These are phyloP conservation scores for Paulownia fortunei DNA, from an alignment of 257 asterid genomes.

Conservation along the genomic window DNA sequence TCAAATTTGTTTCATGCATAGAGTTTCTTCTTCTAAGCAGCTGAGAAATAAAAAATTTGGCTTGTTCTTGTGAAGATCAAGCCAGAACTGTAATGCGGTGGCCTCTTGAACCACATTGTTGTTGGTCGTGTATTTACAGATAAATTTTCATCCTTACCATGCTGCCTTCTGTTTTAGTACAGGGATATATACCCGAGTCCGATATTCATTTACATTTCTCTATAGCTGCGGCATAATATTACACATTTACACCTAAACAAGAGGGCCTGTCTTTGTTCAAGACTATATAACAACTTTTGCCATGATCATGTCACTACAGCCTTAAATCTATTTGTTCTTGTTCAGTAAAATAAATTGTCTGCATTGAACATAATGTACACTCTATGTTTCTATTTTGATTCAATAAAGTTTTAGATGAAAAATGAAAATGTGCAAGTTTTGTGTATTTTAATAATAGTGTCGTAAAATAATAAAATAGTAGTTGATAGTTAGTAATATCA, in stretches of 20 bases:
- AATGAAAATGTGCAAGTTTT: too few relatives aligned
- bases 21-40: slow-evolving; percentile 36
- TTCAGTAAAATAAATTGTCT: background rate
- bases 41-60: slow-evolving; percentile 40
- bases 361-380: too few relatives aligned
- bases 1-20: slow-evolving; percentile 29
- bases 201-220: background rate
- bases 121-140: slow-evolving; percentile 19
- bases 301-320: background rate
- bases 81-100: slow-evolving; percentile 36
- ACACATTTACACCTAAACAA: background rate
- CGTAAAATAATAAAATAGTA: too few relatives aligned
- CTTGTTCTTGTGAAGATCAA: slow-evolving; percentile 40
- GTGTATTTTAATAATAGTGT: too few relatives aligned
- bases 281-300: background rate
- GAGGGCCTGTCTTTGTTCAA: background rate
- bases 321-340: background rate
- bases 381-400: too few relatives aligned
- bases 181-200: background rate
- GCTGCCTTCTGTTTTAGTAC: slow-evolving; percentile 3
- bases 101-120: slow-evolving; percentile 27
- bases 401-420: too few relatives aligned
- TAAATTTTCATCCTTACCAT: background rate
- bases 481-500: too few relatives aligned
- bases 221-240: background rate